A percentile compares a stretch with the other conserved stretches of the same genome.
phyloP scores from a whole-genome alignment of 139 green algal species.

The Deuterostichococcus epilithicus region DNA sequence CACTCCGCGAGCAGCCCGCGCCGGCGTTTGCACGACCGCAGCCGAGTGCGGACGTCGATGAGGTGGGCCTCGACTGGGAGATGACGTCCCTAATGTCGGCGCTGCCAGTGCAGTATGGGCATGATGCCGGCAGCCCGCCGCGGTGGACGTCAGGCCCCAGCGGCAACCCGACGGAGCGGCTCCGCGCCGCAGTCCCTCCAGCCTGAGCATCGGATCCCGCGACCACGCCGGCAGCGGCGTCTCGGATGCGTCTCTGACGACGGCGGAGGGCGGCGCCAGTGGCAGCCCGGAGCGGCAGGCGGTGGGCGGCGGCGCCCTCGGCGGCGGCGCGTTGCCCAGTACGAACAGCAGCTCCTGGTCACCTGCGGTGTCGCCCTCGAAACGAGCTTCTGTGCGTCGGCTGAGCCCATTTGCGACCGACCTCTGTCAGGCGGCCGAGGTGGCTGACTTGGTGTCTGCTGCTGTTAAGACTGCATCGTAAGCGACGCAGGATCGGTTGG shows the following conservation, averaged over 20 bases:
- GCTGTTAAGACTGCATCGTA: too few relatives aligned
- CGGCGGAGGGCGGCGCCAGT: too few relatives aligned
- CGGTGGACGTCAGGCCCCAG: too few relatives aligned
- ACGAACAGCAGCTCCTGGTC: too few relatives aligned
- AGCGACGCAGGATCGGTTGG: too few relatives aligned
- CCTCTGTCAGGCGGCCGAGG: neutral
- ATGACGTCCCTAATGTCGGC: conserved; percentile 8
- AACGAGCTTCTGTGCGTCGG: neutral
- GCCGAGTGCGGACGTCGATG: neutral
- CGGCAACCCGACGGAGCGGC: neutral
- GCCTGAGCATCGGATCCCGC: neutral
- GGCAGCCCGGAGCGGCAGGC: too few relatives aligned
- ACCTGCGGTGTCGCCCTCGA: neutral
- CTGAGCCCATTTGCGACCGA: neutral
- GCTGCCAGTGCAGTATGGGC: conserved; percentile 2
- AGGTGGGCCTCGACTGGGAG: conserved; percentile 26
- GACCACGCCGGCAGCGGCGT: neutral
- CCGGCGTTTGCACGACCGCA: neutral
- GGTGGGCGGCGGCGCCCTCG: too few relatives aligned
- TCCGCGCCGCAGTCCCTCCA: neutral
- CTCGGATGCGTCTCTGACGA: neutral
- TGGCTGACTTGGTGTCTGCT: too few relatives aligned
- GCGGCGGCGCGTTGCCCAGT: neutral
- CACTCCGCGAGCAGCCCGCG: conserved; percentile 8
- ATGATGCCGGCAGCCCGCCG: neutral